phyloP scores from a whole-genome alignment of 2,329 filamentous ascomycete species.

The Venturia aucupariae region DNA sequence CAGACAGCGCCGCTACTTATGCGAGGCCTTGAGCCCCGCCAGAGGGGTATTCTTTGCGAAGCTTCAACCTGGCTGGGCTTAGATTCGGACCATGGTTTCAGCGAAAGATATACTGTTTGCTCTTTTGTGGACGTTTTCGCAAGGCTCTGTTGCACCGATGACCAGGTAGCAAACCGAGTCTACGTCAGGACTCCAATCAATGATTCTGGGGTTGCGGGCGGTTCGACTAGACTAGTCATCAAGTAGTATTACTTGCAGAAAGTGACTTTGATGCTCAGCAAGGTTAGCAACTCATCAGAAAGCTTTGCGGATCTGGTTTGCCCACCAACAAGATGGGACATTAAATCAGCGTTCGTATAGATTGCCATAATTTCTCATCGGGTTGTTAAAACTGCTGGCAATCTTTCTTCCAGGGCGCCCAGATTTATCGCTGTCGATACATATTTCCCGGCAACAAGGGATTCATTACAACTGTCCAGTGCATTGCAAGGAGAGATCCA shows the following conservation, averaged over 20 bases:
- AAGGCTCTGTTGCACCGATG: neutral
- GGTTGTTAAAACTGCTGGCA: no score
- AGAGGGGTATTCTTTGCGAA: neutral
- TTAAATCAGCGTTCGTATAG: no score
- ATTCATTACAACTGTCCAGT: neutral
- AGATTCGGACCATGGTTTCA: neutral
- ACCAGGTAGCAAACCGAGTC: neutral
- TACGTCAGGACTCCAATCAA: neutral
- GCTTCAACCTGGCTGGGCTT: neutral
- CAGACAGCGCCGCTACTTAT: neutral
- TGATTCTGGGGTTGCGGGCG: neutral
- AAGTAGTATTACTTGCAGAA: neutral
- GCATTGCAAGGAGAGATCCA: neutral
- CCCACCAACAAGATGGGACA: neutral
- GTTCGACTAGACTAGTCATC: neutral
- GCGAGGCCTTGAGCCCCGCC: neutral
- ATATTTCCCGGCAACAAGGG: neutral
- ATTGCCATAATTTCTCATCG: no score
- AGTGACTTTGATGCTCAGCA: neutral
- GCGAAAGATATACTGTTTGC: constrained; percentile 1
- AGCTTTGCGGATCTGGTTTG: neutral
- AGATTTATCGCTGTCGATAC: neutral
- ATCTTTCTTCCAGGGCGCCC: neutral
- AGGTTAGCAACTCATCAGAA: neutral
- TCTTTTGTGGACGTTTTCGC: neutral